Evolutionary conservation across 179 eudicot genomes (phyloP).

Genomic region (Beta corolliflora): DNA sequence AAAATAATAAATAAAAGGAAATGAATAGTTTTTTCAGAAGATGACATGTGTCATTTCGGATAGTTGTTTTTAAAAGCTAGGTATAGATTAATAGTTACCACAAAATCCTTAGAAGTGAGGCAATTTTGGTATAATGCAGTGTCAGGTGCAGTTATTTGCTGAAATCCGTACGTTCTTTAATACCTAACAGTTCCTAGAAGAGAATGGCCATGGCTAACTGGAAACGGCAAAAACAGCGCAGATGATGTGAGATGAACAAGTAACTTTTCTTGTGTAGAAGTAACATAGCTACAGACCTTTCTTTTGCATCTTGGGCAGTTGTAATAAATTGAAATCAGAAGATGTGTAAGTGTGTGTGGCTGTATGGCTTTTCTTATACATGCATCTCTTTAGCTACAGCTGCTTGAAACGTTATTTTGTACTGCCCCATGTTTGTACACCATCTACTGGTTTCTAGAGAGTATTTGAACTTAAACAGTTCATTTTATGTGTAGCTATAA

Average conservation of each 20-base stretch:
- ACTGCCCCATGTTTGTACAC: background rate
- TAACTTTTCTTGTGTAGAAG: background rate
- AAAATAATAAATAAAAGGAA: too few species aligned
- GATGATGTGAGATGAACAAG: background rate
- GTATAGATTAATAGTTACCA: background rate
- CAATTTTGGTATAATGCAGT: background rate
- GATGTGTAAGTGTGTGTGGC: background rate
- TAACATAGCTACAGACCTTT: background rate
- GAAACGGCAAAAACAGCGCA: background rate
- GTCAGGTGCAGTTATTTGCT: background rate
- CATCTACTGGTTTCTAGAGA: background rate
- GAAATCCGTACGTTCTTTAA: background rate
- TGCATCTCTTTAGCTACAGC: background rate
- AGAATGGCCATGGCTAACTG: background rate
- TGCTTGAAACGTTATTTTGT: background rate
- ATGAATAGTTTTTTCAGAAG: too few species aligned
- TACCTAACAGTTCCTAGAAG: too few species aligned
- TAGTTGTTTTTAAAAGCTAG: too few species aligned
- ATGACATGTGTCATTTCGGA: too few species aligned
- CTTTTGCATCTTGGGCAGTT: too few species aligned
- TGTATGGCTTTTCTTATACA: background rate
- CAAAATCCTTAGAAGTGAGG: background rate
- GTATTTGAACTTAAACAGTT: background rate
- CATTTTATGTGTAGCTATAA: background rate
- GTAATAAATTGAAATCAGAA: too few species aligned